Conservation (phyloP, 768 basidiomycete species). For the Mycena floridula region DNA sequence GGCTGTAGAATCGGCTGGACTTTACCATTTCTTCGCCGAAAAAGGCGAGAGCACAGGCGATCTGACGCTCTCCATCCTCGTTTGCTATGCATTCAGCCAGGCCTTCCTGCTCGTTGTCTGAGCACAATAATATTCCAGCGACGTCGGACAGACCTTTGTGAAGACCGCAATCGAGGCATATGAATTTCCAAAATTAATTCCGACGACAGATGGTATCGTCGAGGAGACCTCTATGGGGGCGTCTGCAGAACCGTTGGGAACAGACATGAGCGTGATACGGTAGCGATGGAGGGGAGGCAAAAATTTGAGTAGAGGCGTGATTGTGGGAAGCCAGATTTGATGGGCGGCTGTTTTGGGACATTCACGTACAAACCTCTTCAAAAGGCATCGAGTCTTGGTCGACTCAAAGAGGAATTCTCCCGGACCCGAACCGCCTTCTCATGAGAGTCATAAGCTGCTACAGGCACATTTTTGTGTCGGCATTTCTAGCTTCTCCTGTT, state of each 20-base stretch:
- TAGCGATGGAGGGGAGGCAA: too few species aligned
- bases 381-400: too few species aligned
- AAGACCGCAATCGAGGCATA: conserved; percentile 94
- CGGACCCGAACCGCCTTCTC: too few species aligned
- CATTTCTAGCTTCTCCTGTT: too few species aligned
- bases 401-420: too few species aligned
- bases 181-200: conserved; percentile 95
- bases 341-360: too few species aligned
- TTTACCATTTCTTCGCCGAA: conserved; percentile 87
- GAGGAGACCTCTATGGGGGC: not conserved
- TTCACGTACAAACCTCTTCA: too few species aligned
- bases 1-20: conserved; percentile 24
- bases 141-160: conserved; percentile 62
- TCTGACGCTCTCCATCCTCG: conserved; percentile 97
- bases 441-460: too few species aligned
- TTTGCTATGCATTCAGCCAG: conserved; percentile 94
- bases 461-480: too few species aligned
- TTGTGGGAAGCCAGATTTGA: too few species aligned
- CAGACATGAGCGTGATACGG: too few species aligned
- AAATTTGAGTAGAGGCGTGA: too few species aligned
- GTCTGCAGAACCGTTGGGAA: not conserved
- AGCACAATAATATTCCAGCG: not conserved
- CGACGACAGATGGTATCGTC: conserved; percentile 60
- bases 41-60: conserved; percentile 90
- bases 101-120: conserved; percentile 56